Evolutionary conservation across 2,329 filamentous ascomycete genomes (phyloP), one percentile per base, ranked within the genome.

Genomic region (Trichophyton rubrum): DNA sequence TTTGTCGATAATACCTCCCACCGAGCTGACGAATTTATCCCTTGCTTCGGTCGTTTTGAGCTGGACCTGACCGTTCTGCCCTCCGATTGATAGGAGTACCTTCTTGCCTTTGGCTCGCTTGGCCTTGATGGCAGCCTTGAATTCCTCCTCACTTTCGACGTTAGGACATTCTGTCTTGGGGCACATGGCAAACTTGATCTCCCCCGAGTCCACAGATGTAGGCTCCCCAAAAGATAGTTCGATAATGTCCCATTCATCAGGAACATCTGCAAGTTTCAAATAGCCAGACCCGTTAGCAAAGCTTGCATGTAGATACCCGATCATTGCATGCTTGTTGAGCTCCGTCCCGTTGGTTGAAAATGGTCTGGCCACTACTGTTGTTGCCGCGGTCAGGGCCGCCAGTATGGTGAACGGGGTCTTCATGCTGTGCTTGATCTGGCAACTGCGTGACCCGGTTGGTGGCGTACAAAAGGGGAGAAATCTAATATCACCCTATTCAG

Each of bases 251-350:
- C 58, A 60, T 6, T 40, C 58, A 13, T 53, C 45, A 47, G 58
- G 58, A 9, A 60, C 27, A 30, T 60, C 58, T 15, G 58, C 58
- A 5, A 60, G 27, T 13, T 41, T 53, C 15, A 60, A 5, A 33
- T 60, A 60, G 15, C 58, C 58, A 47, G 58, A 60, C n/a, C 58
- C 58, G 47, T 60, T 60, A 20, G 58, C 58, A 33, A 60, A 60
- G 24, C 58, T 60, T n/a, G 58, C 15, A 27, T 60, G 58, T n/a
- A 60, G 17, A 30, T 60, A 60, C n/a, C 58, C 58, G 20, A 60
- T 35, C 30, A 60, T n/a, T 17, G 47, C 58, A 17, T 55, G 58
- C 17, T 60, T 60, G 22, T 45, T 45, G 24, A 60, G 38, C 8
- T 17, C 22, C 11, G 49, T 47, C n/a, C n/a, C 17, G 24, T 20